Evolutionary conservation across 2,329 filamentous ascomycete species (phyloP), one percentile per base, ranked within the genome.

Genomic region (Xylaria sp.): DNA sequence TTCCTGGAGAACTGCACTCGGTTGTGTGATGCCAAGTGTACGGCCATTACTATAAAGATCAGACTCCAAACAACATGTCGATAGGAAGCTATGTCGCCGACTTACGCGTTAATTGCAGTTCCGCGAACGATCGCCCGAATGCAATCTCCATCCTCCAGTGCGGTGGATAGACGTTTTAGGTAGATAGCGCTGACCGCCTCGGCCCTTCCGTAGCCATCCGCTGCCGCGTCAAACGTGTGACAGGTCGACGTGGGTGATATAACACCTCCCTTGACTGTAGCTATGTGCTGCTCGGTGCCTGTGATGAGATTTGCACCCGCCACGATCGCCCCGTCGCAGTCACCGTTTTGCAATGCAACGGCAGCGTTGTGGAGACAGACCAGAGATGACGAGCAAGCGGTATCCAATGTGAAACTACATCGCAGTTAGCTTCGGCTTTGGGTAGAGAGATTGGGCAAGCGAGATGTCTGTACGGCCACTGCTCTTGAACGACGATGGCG

Each of bases 171-270:
- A 0, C 71, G 74, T 65, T 86, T 87, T 0, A 87, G 57, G 1
- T 85, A 75, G 0, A 87, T 57, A 0, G 79, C 76, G 3, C 79
- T 81, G 4, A 84, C 73, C 0, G 83, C 85, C 48, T 88, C 86
- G 1, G 82, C 86, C 0, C 85, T 79, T 2, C 79, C 84, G 67
- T 87, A 88, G 0, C 86, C 85, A 71, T 86, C 78, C 0, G 84
- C 86, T 1, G 76, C 75, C 0, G 70, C 75, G 63, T 84, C 81
- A 73, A 81, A 84, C 50, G 81, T 82, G 4, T 76, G 77, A 59
- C 78, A 81, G 2, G 75, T 75, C 1, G 78, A 79, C 0, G 75
- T 78, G 0, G 79, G 75, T 0, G 80, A 82, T 1, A 84, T 72
- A 64, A 83, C 78, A 4, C 75, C 75, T 0, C 39, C 54, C 50